Evolutionary conservation across 1,284 basidiomycete species (phyloP), one percentile per base, ranked within the genome.

Genomic region (Ustilago trichophora): DNA sequence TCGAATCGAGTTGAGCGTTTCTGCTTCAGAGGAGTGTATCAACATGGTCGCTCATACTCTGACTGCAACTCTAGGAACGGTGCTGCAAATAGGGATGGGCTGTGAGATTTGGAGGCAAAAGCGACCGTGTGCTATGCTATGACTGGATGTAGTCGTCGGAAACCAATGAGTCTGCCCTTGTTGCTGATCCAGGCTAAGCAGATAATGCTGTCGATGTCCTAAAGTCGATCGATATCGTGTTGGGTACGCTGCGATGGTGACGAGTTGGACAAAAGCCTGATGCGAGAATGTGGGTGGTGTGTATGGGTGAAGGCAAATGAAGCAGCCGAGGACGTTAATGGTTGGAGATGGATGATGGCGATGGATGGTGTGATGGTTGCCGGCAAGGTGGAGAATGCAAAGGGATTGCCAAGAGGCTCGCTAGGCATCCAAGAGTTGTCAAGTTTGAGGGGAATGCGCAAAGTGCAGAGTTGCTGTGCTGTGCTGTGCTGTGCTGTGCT

Each of bases 1-100:
- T 4, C 74, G 72, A 31, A 76, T 74, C 34, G 67, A 70, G 50
- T 70, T 65, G 46, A 70, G 67, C 53, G 67, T 70, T 32, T 70
- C 67, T 48, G 67, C 67, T 57, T 70, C 67, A 60, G 67, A 65
- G 21, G 67, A 49, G 49, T 70, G 67, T 54, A 70, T 65, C 48
- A 70, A 55, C 66, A 69, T 69, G 46, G 19, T 40, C 45, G 36
- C 32, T 36, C 64, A 67, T 67, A 29, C 40, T 50, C 46, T 36
- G 33, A 18, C 16, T 11, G 37, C 26, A 27, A 12, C 19, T 50
- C 21, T 34, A 11, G 21, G 22, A 16, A 22, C n/a, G 22, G 42
- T 38, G 3, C n/a, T 31, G 24, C 29, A 15, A 29, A 15, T 31
- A n/a, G 18, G 16, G 15, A 12, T 21, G 2, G 6, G 31, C 10